Evolutionary conservation across 2,329 filamentous ascomycete species (phyloP).

Genomic region (Ophiostoma ulmi): DNA sequence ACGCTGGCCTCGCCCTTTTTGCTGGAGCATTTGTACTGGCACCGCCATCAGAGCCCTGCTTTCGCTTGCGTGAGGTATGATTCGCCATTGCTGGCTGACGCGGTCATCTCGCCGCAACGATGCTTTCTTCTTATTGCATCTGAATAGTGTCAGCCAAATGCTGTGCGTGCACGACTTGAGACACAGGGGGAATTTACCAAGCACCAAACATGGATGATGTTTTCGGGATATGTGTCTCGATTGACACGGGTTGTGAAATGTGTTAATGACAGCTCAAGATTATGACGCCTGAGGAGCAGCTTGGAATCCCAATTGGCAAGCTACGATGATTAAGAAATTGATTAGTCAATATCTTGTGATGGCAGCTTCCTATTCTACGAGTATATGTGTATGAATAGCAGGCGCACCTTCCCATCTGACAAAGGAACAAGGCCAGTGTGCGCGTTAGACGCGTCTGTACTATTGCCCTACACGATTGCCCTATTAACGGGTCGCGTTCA

Average conservation of each 20-base stretch:
- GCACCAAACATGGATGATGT: too few relatives aligned
- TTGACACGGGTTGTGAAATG: too few relatives aligned
- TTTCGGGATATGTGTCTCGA: too few relatives aligned
- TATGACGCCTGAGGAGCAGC: too few relatives aligned
- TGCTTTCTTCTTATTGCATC: not conserved
- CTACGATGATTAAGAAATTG: not conserved
- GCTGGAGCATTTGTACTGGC: not conserved
- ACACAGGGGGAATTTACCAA: too few relatives aligned
- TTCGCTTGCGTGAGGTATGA: not conserved
- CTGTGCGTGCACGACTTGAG: too few relatives aligned
- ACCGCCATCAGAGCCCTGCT: not conserved
- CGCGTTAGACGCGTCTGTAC: conserved; percentile 5
- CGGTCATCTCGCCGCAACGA: not conserved
- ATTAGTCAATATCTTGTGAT: not conserved
- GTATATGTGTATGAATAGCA: not conserved
- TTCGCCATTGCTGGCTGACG: not conserved
- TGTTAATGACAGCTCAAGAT: too few relatives aligned
- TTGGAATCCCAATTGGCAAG: too few relatives aligned
- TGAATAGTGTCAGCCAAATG: not conserved
- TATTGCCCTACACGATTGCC: too few relatives aligned
- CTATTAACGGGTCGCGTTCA: not conserved
- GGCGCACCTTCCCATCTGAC: not conserved
- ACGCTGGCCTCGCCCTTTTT: not conserved
- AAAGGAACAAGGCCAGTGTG: not conserved
- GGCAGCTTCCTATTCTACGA: not conserved